Base-by-base conservation (phyloP, 139 green algal genomes). In the Picochlorum sp. region DNA sequence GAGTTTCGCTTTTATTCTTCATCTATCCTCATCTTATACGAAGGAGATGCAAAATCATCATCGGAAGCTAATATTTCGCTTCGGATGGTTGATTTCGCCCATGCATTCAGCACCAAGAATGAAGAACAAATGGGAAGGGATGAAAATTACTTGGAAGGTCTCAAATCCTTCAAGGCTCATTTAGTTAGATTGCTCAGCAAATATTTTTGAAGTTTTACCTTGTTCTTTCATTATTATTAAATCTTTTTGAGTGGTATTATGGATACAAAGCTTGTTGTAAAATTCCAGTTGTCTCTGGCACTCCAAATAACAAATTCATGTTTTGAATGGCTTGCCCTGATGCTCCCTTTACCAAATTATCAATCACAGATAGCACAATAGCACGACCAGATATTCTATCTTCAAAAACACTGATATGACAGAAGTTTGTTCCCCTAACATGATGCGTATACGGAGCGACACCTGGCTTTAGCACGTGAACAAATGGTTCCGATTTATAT, bases 341-440 rank as follows among this genome's bases (percentile, higher is more conserved):
- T 11, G 94, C 94, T 6, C 94, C 94, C 80, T 95, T 99, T 9
- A 97, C 88, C 61, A 99, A 77, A 81, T 99, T 99, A 78, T 99
- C 94, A 58, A 99, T 96, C 2, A 95, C 87, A 1, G 73, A 87
- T 26, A 97, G 84, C 18, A 98, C 78, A 49, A 98, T 93, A 10
- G 85, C 90, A 3, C 91, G 77, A 37, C 91, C 92, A 0, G 75
- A 20, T 18, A 98, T 68, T 15, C 90, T 77, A 74, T 98, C 92
- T 30, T 87, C 68, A 66, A 95, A 97, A 13, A 98, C 91, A 24
- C 75, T 76, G 34, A 98, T 88, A 23, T 92, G 61, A 68, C 73
- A 84, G 73, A 89, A 92, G 78, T 98, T 98, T 66, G 81, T 89
- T 38, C 93, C 93, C 9, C 86, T 77, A 60, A 98, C 93, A 63